A percentile compares a stretch with the other conserved stretches of the same genome.
Conservation (phyloP, 805 yeast genomes). For the Starmerella vaccinii region DNA sequence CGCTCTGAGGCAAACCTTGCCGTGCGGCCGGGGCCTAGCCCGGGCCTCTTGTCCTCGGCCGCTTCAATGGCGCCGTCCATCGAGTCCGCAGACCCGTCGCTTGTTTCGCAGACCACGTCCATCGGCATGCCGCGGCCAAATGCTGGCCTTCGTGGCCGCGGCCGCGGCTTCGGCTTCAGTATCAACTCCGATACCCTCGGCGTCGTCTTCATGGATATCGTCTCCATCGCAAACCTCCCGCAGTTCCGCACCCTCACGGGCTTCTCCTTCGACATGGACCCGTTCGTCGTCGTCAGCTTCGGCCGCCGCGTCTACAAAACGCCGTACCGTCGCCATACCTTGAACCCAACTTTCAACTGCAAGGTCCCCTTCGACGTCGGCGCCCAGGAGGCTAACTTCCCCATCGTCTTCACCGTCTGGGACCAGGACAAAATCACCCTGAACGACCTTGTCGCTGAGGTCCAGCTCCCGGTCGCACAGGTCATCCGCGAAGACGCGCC, state of each 20-base stretch:
- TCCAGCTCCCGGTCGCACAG: conserved; percentile 46
- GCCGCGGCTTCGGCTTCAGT: conserved; percentile 21
- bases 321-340: conserved; percentile 68
- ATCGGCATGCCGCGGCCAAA: conserved; percentile 12
- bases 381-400: conserved; percentile 53
- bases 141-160: neutral
- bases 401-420: conserved; percentile 59
- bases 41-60: neutral
- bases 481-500: conserved; percentile 32
- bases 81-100: neutral
- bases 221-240: conserved; percentile 67
- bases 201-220: conserved; percentile 64
- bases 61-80: neutral
- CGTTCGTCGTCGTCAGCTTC: conserved; percentile 83
- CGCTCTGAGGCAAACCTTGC: neutral
- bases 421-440: conserved; percentile 78
- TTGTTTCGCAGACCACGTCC: conserved; percentile 7
- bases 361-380: conserved; percentile 67
- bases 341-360: conserved; percentile 76
- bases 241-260: conserved; percentile 60
- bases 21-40: neutral
- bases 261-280: conserved; percentile 89
- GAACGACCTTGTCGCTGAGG: conserved; percentile 71
- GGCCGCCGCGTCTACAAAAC: conserved; percentile 83
- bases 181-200: conserved; percentile 38